phyloP scores from a whole-genome alignment of 345 rosid species.

The Aethionema arabicum region DNA sequence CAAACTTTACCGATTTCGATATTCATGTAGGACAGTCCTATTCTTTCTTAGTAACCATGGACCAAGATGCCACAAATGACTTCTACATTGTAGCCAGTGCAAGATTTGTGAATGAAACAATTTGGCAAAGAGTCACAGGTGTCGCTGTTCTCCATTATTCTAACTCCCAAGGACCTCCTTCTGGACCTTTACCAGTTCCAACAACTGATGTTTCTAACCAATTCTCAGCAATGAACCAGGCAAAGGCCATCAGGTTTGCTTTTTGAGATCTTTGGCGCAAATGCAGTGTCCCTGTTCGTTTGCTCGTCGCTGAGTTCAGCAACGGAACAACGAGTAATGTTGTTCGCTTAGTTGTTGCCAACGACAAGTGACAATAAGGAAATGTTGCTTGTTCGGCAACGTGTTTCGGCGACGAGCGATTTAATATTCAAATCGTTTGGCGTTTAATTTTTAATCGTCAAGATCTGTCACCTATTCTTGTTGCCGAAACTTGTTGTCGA shows the following conservation, averaged over 20 bases:
- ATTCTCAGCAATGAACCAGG: conserved; percentile 86
- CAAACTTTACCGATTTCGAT: conserved; percentile 74
- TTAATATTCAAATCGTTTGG: too few species aligned
- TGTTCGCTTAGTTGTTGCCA: too few species aligned
- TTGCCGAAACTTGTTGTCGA: too few species aligned
- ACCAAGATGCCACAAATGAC: conserved; percentile 78
- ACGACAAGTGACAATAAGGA: too few species aligned
- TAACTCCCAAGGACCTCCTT: conserved; percentile 76
- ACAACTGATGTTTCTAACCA: conserved; percentile 63
- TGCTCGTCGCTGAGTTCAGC: too few species aligned
- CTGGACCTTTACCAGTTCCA: conserved; percentile 80
- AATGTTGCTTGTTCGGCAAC: too few species aligned
- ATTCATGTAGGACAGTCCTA: conserved; percentile 92
- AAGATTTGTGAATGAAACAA: conserved; percentile 80
- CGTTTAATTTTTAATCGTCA: too few species aligned
- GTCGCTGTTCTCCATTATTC: conserved; percentile 91
- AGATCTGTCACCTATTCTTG: too few species aligned
- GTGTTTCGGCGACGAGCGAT: too few species aligned
- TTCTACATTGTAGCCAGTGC: conserved; percentile 96
- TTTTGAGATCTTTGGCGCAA: neutral
- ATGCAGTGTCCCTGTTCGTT: too few species aligned
- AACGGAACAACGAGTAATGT: too few species aligned
- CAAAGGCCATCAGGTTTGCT: conserved; percentile 72
- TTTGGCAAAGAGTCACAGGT: conserved; percentile 92
- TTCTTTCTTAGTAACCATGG: conserved; percentile 88